phyloP scores from a whole-genome alignment of 768 basidiomycete genomes.

The Boletus rubropictus region DNA sequence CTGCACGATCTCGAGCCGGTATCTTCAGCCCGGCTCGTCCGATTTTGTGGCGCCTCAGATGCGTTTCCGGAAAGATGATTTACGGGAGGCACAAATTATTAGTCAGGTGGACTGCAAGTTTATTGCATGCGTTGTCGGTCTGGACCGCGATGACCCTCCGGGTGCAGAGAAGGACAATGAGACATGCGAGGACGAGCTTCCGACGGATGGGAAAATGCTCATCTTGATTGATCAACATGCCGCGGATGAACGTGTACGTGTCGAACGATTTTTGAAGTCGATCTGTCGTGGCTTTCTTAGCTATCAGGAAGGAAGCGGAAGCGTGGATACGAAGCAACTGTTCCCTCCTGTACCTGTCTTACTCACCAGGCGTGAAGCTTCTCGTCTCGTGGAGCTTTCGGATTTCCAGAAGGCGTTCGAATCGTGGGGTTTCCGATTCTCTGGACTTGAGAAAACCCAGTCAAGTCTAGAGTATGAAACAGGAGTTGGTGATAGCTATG shows the following conservation, averaged over 20 bases:
- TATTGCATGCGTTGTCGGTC: conserved; percentile 62
- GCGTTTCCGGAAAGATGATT: conserved; percentile 47
- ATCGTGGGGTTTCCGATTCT: conserved; percentile 67
- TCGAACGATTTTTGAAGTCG: conserved; percentile 73
- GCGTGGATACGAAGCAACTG: conserved; percentile 40
- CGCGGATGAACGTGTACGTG: conserved; percentile 92
- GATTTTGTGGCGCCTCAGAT: conserved; percentile 19
- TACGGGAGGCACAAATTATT: conserved; percentile 56
- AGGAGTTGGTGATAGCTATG: conserved; percentile 36
- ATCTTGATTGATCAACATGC: conserved; percentile 96
- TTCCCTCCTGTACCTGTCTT: conserved; percentile 55
- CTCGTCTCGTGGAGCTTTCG: conserved; percentile 38
- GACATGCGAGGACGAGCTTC: conserved; percentile 11
- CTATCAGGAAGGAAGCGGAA: conserved; percentile 32
- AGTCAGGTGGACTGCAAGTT: conserved; percentile 91
- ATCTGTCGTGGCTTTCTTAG: conserved; percentile 65
- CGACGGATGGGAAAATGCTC: conserved; percentile 35
- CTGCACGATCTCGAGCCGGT: conserved; percentile 5
- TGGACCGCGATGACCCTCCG: conserved; percentile 11
- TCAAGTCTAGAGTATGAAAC: conserved; percentile 18
- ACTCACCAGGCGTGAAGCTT: conserved; percentile 61
- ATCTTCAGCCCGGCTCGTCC: conserved; percentile 11
- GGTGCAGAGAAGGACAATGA: conserved; percentile 13
- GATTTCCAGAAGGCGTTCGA: conserved; percentile 45
- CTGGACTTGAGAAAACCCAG: conserved; percentile 27